Base-by-base conservation (phyloP, 768 basidiomycete genomes). In the Paxillus rubicundulus region DNA sequence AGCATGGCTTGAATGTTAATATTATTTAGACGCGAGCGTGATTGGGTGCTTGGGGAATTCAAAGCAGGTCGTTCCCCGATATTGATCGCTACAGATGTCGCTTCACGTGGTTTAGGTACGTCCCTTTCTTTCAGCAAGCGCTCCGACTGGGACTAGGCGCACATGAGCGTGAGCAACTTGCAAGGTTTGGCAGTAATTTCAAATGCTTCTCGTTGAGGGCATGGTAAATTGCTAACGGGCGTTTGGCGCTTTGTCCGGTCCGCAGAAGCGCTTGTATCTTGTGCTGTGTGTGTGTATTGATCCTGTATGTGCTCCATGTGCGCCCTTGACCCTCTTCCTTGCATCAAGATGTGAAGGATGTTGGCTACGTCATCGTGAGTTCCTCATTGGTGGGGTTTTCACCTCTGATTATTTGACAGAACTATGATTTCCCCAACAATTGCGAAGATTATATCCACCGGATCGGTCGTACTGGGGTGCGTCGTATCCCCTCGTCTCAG, bases 21-120 rank as follows among this genome's bases (percentile, higher is more conserved):
- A 42, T 21, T 5, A 28, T 32, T 10, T 53, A 93, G 90, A 65
- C 90, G 91, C 52, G 97, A 99, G 77, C 95, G 97, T 76, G 97
- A 99, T 68, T 99, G 97, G 97, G 97, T 98, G 45, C 78, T 99
- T 37, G 79, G 86, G 70, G 97, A 99, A 76, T 99, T 99, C 81
- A 98, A 98, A 76, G 88, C 92, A 50, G 94, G 97, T 63, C 89
- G 94, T 58, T 94, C 91, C 30, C 96, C 96, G 3, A 98, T 99
- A 71, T 81, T 99, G 67, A 92, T 98, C 66, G 97, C 97, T 74
- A 98, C 97, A 62, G 97, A 98, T 71, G 96, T 99, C 65, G 97
- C 96, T 55, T 97, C 94, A 69, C 95, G 96, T 85, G 96, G 96
- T 82, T 85, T 99, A 69, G 97, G 97, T 98, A 88, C 79, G 96